Base-by-base conservation (phyloP, 2,329 filamentous ascomycete species). In the Coniella lustricola region DNA sequence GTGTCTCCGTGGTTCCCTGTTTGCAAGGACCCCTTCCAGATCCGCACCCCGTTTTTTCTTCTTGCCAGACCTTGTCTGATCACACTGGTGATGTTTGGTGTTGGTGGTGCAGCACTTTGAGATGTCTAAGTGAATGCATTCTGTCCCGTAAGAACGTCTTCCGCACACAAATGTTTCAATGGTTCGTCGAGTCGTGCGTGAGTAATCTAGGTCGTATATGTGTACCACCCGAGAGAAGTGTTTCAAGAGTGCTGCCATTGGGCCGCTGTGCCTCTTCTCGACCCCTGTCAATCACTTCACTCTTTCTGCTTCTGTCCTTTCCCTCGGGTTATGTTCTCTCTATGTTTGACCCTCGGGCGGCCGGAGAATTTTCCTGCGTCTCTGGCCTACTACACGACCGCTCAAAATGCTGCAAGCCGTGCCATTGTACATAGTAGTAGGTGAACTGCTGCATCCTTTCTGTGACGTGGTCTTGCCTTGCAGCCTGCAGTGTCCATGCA, bases 391-490 rank as follows among this genome's bases (percentile, higher is more conserved):
- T n/a, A n/a, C n/a, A n/a, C n/a, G n/a, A n/a, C n/a, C n/a, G n/a
- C n/a, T n/a, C n/a, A n/a, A n/a, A n/a, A n/a, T n/a, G n/a, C n/a
- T n/a, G n/a, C n/a, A n/a, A n/a, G n/a, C n/a, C n/a, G n/a, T n/a
- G n/a, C n/a, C n/a, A n/a, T n/a, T n/a, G n/a, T n/a, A n/a, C n/a
- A n/a, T 29, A 29, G 25, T 29, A 29, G 25, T 10, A 29, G 25
- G 25, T 29, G 10, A 10, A 29, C 25, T 29, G 25, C 25, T 29
- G 33, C 33, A 32, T 16, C 16, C 20, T n/a, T n/a, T n/a, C n/a
- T 13, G 40, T 33, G 40, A 42, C 40, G 40, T 42, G 40, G 40
- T 39, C 33, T 18, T 32, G 44, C 22, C 44, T 39, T 46, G 36
- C 44, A 20, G 44, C 20, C 31, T 22, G 21, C 25, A 42, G 40